Base-by-base conservation (phyloP, 306 rosid species). In the Betula pendula region DNA sequence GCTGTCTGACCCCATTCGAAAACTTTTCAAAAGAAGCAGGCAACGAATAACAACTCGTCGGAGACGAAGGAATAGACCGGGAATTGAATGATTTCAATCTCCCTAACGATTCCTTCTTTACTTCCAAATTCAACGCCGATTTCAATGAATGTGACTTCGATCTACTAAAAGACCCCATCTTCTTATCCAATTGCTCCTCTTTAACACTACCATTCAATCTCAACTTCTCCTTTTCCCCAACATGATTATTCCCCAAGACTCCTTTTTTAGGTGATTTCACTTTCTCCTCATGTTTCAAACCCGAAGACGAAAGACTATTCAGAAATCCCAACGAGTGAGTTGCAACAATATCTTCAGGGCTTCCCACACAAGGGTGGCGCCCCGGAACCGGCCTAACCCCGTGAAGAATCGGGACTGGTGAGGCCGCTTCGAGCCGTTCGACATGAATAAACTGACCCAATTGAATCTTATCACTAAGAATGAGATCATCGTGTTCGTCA, bases 361-460 rank as follows among this genome's bases (percentile, higher is more conserved):
- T 89, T 45, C 99, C 99, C 20, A 96, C 91, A 79, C 98, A 96
- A 45, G 96, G 82, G 81, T 96, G 99, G 67, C 99, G 86, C 14
- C 99, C 98, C 1, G 97, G 98, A 22, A 96, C 87, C 22, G 97
- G 98, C 85, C 96, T 87, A 73, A 91, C 94, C 47, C 99, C 99
- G 22, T 78, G 98, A 50, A 96, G 94, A 77, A 92, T 86, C 15
- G 99, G 99, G 52, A 96, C 99, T 1, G 97, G 99, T 0, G 98
- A 92, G 40, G 96, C 94, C 9, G 98, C 84, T 51, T 88, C 96
- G 9, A 96, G 89, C 76, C 98, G 91, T 56, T 96, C 99, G 35
- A 91, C 94, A 65, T 92, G 94, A 67, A 96, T 85, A 50, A 86
- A 96, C 93, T 96, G 99, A 66, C 99, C 99, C 69, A 96, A 72